Conservation (phyloP, 192 early-diverging fungal genomes). For the Linnemannia zychae region DNA sequence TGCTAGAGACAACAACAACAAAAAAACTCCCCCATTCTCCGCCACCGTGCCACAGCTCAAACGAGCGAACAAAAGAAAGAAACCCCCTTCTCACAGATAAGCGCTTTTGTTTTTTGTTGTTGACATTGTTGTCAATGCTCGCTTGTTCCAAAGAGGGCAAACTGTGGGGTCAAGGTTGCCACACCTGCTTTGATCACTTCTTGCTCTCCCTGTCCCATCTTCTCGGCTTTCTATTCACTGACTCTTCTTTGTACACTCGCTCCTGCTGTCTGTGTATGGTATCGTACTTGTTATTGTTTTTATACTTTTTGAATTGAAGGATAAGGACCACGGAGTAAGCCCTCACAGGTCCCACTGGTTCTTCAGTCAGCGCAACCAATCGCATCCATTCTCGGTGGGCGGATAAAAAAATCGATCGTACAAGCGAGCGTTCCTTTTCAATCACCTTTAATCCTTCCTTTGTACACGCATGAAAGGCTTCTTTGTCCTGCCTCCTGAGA, state of each 20-base stretch:
- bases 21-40: neutral
- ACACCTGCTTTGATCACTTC: neutral
- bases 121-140: neutral
- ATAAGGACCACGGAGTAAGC: neutral
- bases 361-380: neutral
- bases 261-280: neutral
- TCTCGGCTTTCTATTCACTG: neutral
- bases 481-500: neutral
- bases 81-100: neutral
- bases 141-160: neutral
- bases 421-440: neutral
- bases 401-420: neutral
- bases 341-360: neutral
- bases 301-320: neutral
- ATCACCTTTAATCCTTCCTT: neutral
- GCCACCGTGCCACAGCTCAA: neutral
- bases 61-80: neutral
- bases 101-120: neutral
- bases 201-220: neutral
- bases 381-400: neutral
- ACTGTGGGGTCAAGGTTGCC: neutral
- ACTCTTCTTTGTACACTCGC: neutral
- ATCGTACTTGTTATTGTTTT: neutral
- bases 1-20: neutral
- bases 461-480: neutral